Conservation (phyloP, 768 basidiomycete genomes). For the Hygrophorus russula region DNA sequence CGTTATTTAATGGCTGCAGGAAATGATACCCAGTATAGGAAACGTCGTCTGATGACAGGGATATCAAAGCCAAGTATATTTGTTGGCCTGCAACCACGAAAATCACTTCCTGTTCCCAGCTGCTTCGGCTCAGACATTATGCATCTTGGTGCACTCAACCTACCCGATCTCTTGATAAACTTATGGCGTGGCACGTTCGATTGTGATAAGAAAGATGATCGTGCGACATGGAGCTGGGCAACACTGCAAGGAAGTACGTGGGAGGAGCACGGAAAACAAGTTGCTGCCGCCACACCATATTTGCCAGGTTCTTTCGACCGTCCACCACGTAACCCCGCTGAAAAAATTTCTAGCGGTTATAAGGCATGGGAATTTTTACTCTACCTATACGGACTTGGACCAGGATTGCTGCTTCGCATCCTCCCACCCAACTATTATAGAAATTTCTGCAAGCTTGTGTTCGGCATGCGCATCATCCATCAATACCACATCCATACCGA, state of each 20-base stretch:
- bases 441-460: slow-evolving; percentile 10
- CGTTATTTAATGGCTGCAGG: slow-evolving; percentile 10
- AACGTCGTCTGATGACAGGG: slow-evolving; percentile 20
- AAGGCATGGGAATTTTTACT: slow-evolving; percentile 10
- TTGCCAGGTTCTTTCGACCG: slow-evolving; percentile 23
- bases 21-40: slow-evolving; percentile 14
- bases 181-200: slow-evolving; percentile 14
- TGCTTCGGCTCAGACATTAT: slow-evolving; percentile 21
- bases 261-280: slow-evolving; percentile 16
- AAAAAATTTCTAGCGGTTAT: slow-evolving; percentile 18
- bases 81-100: slow-evolving; percentile 22
- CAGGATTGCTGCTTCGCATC: slow-evolving; percentile 5
- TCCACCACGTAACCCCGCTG: slow-evolving; percentile 20
- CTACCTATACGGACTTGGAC: slow-evolving; percentile 8
- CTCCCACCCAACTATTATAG: slow-evolving; percentile 4
- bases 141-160: slow-evolving; percentile 24
- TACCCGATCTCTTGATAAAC: slow-evolving; percentile 20
- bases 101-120: slow-evolving; percentile 20
- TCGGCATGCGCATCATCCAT: slow-evolving; percentile 3
- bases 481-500: slow-evolving; percentile 3
- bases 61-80: slow-evolving; percentile 25
- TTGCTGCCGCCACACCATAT: slow-evolving; percentile 14
- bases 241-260: slow-evolving; percentile 12
- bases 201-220: slow-evolving; percentile 12
- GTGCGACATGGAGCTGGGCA: slow-evolving; percentile 13